Evolutionary conservation across 768 basidiomycete species (phyloP).

Genomic region (Boletus huronensis): DNA sequence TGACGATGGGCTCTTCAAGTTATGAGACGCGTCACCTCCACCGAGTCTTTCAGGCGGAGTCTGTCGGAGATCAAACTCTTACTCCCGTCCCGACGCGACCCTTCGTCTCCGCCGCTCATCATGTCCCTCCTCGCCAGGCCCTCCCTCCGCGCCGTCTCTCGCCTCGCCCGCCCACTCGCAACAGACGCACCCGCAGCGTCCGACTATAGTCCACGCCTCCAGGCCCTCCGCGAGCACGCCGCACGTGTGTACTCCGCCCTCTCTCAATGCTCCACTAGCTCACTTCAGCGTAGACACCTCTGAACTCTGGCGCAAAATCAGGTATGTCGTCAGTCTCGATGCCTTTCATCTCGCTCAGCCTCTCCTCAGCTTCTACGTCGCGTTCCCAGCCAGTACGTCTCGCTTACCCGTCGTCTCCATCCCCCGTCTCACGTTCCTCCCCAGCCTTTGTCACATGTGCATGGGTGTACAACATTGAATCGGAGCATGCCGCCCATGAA

Average conservation of each 20-base stretch:
- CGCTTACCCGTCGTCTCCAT: neutral
- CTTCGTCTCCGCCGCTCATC: slow-evolving; percentile 9
- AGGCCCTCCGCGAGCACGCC: slow-evolving; percentile 64
- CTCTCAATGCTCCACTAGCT: slow-evolving; percentile 4
- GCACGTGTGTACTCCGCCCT: slow-evolving; percentile 41
- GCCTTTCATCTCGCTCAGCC: slow-evolving; percentile 3
- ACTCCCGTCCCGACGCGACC: slow-evolving; percentile 27
- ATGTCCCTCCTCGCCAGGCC: slow-evolving; percentile 53
- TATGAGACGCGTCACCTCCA: slow-evolving; percentile 43
- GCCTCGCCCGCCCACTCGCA: slow-evolving; percentile 35
- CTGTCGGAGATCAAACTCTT: slow-evolving; percentile 20
- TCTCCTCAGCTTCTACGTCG: slow-evolving; percentile 61
- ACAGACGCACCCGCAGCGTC: slow-evolving; percentile 37
- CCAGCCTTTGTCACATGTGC: slow-evolving; percentile 26
- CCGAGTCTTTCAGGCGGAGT: slow-evolving; percentile 32
- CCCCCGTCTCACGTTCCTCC: slow-evolving; percentile 11
- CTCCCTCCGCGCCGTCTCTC: slow-evolving; percentile 43
- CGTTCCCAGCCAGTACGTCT: slow-evolving; percentile 68
- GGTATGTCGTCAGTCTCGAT: slow-evolving; percentile 41
- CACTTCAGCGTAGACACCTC: slow-evolving; percentile 53
- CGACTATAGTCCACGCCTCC: slow-evolving; percentile 48
- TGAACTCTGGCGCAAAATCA: slow-evolving; percentile 84
- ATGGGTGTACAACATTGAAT: slow-evolving; percentile 52
- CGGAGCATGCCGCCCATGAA: slow-evolving; percentile 66
- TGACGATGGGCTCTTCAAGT: slow-evolving; percentile 24